Evolutionary conservation across 2,329 filamentous ascomycete species (phyloP).

Genomic region (Epichloe sibirici): DNA sequence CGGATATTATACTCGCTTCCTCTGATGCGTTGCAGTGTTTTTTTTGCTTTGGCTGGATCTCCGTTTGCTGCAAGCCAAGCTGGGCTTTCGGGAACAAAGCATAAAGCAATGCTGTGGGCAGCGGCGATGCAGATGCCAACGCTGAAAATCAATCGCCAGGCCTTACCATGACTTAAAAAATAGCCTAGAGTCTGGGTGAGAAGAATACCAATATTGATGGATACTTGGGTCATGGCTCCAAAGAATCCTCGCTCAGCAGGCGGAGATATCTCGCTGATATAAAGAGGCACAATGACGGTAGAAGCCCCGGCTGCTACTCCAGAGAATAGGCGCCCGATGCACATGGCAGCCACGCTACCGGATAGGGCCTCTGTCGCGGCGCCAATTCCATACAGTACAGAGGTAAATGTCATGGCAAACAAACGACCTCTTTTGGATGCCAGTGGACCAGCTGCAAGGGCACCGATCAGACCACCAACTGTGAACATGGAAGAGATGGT

Average conservation of each 20-base stretch:
- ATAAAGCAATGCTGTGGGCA: constrained; percentile 56
- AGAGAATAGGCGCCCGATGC: constrained; percentile 63
- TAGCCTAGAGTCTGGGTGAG: constrained; percentile 73
- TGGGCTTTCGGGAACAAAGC: constrained; percentile 76
- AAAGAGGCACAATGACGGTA: constrained; percentile 87
- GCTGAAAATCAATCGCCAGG: constrained; percentile 77
- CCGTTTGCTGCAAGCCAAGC: constrained; percentile 68
- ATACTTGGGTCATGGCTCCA: constrained; percentile 75
- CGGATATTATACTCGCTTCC: constrained; percentile 57
- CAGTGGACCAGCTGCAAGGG: constrained; percentile 67
- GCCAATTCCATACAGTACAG: constrained; percentile 63
- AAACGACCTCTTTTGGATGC: constrained; percentile 66
- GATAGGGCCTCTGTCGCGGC: constrained; percentile 65
- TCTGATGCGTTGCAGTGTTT: constrained; percentile 61
- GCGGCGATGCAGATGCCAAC: constrained; percentile 57
- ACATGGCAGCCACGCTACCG: constrained; percentile 52
- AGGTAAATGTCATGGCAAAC: constrained; percentile 63
- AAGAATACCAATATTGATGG: constrained; percentile 85
- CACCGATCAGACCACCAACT: constrained; percentile 74
- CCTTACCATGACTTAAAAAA: constrained; percentile 66
- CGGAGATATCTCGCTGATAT: constrained; percentile 85
- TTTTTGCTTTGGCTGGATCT: constrained; percentile 48
- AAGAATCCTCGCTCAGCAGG: constrained; percentile 66
- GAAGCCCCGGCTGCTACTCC: constrained; percentile 79
- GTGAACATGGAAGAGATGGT: constrained; percentile 86